phyloP scores from a whole-genome alignment of 1,284 basidiomycete genomes.

The Leccinum griseonigrum region DNA sequence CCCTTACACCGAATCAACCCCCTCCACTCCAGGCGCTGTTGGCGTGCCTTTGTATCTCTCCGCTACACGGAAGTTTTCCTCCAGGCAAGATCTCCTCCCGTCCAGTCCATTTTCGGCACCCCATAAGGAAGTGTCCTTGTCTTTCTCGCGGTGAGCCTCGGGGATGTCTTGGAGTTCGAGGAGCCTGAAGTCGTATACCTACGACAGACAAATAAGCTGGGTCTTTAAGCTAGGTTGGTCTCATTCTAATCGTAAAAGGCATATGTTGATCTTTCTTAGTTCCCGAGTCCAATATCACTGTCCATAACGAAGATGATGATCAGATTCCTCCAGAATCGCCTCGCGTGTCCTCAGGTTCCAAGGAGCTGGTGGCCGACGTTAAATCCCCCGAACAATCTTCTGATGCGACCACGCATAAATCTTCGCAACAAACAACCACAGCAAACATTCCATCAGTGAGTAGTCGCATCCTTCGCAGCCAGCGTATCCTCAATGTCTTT shows the following conservation, averaged over 20 bases:
- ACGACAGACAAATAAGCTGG: slow-evolving; percentile 73
- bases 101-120: slow-evolving; percentile 71
- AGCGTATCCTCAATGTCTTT: slow-evolving; percentile 55
- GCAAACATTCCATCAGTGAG: slow-evolving; percentile 43
- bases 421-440: slow-evolving; percentile 47
- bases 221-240: slow-evolving; percentile 63
- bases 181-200: slow-evolving; percentile 50
- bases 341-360: slow-evolving; percentile 49
- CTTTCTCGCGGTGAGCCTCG: slow-evolving; percentile 48
- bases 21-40: slow-evolving; percentile 39
- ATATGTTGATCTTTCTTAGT: slow-evolving; percentile 32
- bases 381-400: slow-evolving; percentile 52
- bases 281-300: slow-evolving; percentile 56
- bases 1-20: slow-evolving; percentile 45
- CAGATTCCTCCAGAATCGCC: slow-evolving; percentile 47
- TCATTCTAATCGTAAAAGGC: slow-evolving; percentile 4
- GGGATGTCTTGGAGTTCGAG: slow-evolving; percentile 36
- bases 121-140: slow-evolving; percentile 50
- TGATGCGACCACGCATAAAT: slow-evolving; percentile 47
- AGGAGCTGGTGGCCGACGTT: slow-evolving; percentile 58
- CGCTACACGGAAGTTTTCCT: slow-evolving; percentile 42
- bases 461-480: slow-evolving; percentile 47
- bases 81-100: slow-evolving; percentile 57
- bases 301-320: slow-evolving; percentile 56
- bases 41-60: slow-evolving; percentile 47